Percentiles rank a stretch among this genome's conserved stretches.
phyloP scores from a whole-genome alignment of 768 basidiomycete genomes.

The Lepiota venenata region DNA sequence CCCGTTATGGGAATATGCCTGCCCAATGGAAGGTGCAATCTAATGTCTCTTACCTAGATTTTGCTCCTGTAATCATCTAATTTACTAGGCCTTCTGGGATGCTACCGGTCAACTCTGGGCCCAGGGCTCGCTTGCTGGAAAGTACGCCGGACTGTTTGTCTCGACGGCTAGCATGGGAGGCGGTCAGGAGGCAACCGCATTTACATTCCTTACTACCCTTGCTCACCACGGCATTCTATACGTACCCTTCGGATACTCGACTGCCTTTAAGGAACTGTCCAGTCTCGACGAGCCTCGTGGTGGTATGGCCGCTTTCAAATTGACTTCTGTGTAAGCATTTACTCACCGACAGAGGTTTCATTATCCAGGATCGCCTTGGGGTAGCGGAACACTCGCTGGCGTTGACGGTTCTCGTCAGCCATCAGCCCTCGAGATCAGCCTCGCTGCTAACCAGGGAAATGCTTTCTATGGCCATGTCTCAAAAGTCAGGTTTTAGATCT shows the following conservation, averaged over 20 bases:
- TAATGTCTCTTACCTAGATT: not conserved
- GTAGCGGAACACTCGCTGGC: slow-evolving; percentile 67
- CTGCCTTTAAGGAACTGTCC: slow-evolving; percentile 25
- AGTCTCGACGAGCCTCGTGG: slow-evolving; percentile 55
- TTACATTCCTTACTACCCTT: slow-evolving; percentile 47
- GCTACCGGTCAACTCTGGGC: slow-evolving; percentile 64
- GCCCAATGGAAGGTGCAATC: slow-evolving; percentile 68
- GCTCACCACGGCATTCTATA: slow-evolving; percentile 56
- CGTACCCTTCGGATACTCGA: slow-evolving; percentile 36
- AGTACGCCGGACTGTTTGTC: slow-evolving; percentile 67
- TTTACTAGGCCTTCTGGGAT: slow-evolving; percentile 71
- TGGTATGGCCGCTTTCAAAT: slow-evolving; percentile 34
- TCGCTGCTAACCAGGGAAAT: slow-evolving; percentile 56
- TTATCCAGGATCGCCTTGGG: slow-evolving; percentile 67
- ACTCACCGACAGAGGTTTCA: not conserved
- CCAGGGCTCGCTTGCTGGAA: slow-evolving; percentile 55
- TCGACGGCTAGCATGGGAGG: slow-evolving; percentile 65
- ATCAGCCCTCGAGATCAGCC: slow-evolving; percentile 49
- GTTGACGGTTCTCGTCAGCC: slow-evolving; percentile 59
- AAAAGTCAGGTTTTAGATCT: slow-evolving; percentile 28
- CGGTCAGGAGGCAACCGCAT: slow-evolving; percentile 60
- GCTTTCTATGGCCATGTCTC: slow-evolving; percentile 48
- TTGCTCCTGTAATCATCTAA: not conserved
- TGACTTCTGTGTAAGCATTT: not conserved
- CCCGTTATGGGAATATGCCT: slow-evolving; percentile 79